Evolutionary conservation across 345 rosid genomes (phyloP), one percentile per base, ranked within the genome.

Genomic region (Sonneratia caseolaris): DNA sequence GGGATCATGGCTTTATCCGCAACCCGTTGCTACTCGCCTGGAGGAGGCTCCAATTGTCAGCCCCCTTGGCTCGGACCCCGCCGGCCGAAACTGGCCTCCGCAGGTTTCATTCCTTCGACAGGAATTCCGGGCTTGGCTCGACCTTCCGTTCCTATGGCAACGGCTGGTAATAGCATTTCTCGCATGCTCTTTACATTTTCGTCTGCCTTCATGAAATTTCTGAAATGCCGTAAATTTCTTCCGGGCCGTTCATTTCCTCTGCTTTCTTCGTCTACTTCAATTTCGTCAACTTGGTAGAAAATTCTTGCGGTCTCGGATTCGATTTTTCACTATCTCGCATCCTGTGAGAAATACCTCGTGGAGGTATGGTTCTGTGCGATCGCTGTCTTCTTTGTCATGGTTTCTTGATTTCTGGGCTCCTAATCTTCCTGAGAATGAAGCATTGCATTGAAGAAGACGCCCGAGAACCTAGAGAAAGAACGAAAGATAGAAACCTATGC

Each of bases 31-130:
- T 24, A 2, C 53, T 48, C 21, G 70, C 36, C 13, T 49, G 70
- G 70, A 68, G 56, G 55, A 45, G 22, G 55, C 66, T 62, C 66
- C 12, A 32, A 14, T 5, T 14, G 35, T 15, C 36, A 16, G 13
- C 45, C 10, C 68, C 45, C 68, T 6, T 45, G 36, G 70, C 15
- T 68, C 24, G 56, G 66, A 36, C 24, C 35, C 64, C 64, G 14
- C 11, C 64, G 32, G 64, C 35, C 51, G 16, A 24, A 40, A 37
- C 12, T 27, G 68, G 45, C 22, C 16, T 67, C 15, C 70, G 53
- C 55, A 43, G 70, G 55, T 45, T 68, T 38, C 55, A 38, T 22
- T 68, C 55, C 37, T 68, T 68, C 55, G 36, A 48, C 70, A 40
- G 56, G 55, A 68, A 45, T 42, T 11, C 56, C 49, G 70, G 70